Evolutionary conservation across 306 rosid species (phyloP).

Genomic region (Prunus kanzakura): DNA sequence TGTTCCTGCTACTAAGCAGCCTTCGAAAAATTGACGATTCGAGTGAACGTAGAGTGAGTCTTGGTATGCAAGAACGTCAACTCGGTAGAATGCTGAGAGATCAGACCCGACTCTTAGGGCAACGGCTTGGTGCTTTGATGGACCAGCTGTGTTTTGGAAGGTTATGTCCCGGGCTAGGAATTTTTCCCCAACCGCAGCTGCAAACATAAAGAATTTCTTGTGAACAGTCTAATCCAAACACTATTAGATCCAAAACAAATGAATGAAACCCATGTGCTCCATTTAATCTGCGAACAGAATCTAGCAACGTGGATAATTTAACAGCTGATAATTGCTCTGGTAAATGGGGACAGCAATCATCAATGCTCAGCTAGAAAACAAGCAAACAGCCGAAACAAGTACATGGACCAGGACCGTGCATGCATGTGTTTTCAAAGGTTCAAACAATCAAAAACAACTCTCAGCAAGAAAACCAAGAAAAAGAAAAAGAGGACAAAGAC

Average conservation of each 20-base stretch:
- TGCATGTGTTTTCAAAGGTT: no score
- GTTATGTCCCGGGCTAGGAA: constrained; percentile 74
- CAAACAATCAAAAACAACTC: background rate
- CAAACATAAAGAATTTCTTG: constrained; percentile 1
- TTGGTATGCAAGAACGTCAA: constrained; percentile 76
- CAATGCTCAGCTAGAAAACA: background rate
- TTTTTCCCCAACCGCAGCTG: constrained; percentile 72
- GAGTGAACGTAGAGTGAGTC: constrained; percentile 92
- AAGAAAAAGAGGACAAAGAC: background rate
- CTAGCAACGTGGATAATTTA: background rate
- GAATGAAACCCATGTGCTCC: background rate
- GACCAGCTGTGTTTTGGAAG: constrained; percentile 86
- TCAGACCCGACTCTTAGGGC: constrained; percentile 87
- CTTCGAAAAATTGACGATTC: constrained; percentile 70
- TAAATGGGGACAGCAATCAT: constrained; percentile 3
- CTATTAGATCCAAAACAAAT: no score
- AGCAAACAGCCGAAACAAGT: background rate
- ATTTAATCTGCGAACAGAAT: background rate
- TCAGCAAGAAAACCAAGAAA: background rate
- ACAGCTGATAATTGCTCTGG: background rate
- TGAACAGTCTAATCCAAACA: background rate
- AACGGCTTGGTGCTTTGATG: constrained; percentile 93
- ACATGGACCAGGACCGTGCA: background rate
- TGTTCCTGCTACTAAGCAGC: constrained; percentile 60
- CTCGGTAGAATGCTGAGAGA: constrained; percentile 74